phyloP scores from a whole-genome alignment of 2,329 filamentous ascomycete genomes.

The Penicillium digitatum region DNA sequence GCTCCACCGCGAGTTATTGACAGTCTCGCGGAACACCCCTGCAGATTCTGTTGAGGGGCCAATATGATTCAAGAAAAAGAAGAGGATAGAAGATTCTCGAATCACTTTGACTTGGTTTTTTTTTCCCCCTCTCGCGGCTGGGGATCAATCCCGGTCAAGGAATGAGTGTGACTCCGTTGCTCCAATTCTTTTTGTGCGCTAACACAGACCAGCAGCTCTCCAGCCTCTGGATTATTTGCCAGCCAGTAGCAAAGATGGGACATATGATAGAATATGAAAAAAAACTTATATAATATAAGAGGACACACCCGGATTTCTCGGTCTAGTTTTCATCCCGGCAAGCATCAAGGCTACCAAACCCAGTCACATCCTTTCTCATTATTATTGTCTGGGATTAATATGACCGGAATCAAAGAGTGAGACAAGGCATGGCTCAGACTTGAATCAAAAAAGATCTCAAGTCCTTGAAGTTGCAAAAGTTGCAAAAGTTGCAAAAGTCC shows the following conservation, averaged over 20 bases:
- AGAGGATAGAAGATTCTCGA: conserved; percentile 19
- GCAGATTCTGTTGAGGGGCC: conserved; percentile 3
- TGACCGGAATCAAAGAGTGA: not conserved
- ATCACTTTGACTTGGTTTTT: conserved; percentile 2
- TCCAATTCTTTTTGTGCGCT: conserved; percentile 28
- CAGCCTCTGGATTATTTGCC: conserved; percentile 32
- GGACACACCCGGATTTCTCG: conserved; percentile 9
- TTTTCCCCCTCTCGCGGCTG: conserved; percentile 9
- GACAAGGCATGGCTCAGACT: not conserved
- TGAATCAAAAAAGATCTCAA: not conserved
- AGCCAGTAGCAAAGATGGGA: conserved; percentile 17
- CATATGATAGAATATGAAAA: conserved; percentile 2
- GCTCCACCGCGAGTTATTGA: conserved; percentile 20
- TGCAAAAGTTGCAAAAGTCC: not conserved
- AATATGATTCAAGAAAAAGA: not conserved
- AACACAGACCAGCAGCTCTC: conserved; percentile 30
- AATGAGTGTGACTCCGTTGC: conserved; percentile 29
- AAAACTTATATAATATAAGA: conserved; percentile 16
- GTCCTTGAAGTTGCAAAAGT: not conserved
- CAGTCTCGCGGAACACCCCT: conserved; percentile 4
- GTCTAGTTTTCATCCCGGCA: conserved; percentile 1
- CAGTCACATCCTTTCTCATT: not conserved
- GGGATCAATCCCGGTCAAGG: conserved; percentile 9
- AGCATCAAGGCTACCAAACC: not conserved
- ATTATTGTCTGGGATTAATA: not conserved